Percentiles rank a stretch among this genome's conserved stretches.
phyloP scores from a whole-genome alignment of 164 flowering plant species.

The Malania oleifera region DNA sequence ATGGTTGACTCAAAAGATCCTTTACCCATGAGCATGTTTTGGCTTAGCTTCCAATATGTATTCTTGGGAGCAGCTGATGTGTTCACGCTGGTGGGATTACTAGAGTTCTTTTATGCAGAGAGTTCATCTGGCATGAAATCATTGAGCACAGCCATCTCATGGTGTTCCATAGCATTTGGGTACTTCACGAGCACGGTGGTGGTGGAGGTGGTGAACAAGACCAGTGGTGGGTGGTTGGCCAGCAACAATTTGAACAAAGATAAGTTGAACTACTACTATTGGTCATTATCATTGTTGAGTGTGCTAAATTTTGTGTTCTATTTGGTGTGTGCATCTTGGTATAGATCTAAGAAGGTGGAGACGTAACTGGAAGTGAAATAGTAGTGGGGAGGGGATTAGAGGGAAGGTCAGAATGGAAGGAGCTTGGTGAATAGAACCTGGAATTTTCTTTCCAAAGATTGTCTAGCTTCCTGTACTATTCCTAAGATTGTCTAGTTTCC shows the following conservation, averaged over 20 bases:
- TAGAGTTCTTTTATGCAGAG: constrained; percentile 70
- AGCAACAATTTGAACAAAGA: constrained; percentile 59
- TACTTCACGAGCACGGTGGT: constrained; percentile 53
- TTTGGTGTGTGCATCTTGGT: constrained; percentile 64
- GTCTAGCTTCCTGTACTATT: too few species aligned
- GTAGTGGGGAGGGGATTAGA: constrained; percentile 4
- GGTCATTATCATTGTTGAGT: constrained; percentile 52
- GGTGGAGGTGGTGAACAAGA: constrained; percentile 62
- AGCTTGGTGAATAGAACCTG: too few species aligned
- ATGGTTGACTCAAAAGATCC: constrained; percentile 47
- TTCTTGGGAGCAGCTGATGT: constrained; percentile 66
- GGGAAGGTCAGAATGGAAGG: constrained; percentile 14
- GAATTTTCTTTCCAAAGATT: too few species aligned
- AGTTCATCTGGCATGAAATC: constrained; percentile 67
- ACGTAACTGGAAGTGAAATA: too few species aligned
- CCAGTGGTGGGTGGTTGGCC: constrained; percentile 66
- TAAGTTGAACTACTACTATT: constrained; percentile 60
- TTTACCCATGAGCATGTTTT: constrained; percentile 54
- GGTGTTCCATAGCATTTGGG: constrained; percentile 66
- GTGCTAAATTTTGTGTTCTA: constrained; percentile 51
- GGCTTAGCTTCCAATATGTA: constrained; percentile 59
- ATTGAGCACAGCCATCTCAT: constrained; percentile 50
- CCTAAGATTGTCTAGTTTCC: too few species aligned
- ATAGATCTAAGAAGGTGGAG: constrained; percentile 53
- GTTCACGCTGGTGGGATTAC: constrained; percentile 62